Conservation (phyloP, 805 yeast species). For the Kuraishia piskuri region DNA sequence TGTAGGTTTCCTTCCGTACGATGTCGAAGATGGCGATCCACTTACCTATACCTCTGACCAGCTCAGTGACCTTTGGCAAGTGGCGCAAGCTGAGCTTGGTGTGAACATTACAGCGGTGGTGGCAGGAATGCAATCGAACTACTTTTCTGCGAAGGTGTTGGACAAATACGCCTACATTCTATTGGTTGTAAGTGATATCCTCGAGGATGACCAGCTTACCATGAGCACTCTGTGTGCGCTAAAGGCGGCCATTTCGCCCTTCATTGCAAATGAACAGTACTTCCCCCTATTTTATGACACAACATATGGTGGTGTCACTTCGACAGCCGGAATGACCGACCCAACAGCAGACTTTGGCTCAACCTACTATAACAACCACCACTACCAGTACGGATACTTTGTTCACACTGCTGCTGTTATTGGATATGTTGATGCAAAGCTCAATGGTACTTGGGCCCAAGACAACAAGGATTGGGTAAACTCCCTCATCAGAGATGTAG, state of each 20-base stretch:
- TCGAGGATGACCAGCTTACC: slow-evolving; percentile 32
- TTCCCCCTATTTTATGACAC: slow-evolving; percentile 50
- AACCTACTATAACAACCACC: slow-evolving; percentile 47
- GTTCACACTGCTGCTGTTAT: slow-evolving; percentile 58
- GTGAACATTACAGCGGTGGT: slow-evolving; percentile 37
- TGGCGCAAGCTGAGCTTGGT: too few species aligned
- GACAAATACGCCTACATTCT: slow-evolving; percentile 52
- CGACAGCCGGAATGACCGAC: slow-evolving; percentile 38
- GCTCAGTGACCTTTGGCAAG: too few species aligned
- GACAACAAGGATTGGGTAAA: slow-evolving; percentile 44
- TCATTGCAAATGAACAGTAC: slow-evolving; percentile 31
- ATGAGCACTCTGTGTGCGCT: slow-evolving; percentile 41
- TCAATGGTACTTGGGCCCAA: slow-evolving; percentile 44
- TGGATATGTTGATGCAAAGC: slow-evolving; percentile 42
- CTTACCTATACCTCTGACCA: too few species aligned
- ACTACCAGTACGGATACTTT: slow-evolving; percentile 48
- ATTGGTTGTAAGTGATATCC: slow-evolving; percentile 39
- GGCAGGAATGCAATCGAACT: slow-evolving; percentile 30
- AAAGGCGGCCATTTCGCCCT: slow-evolving; percentile 33
- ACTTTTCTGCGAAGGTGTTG: slow-evolving; percentile 43
- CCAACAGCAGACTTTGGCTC: slow-evolving; percentile 39
- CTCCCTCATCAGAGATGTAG: slow-evolving; percentile 56
- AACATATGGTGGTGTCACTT: slow-evolving; percentile 46
- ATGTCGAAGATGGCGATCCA: too few species aligned
- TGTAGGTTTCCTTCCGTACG: too few species aligned